Conservation (phyloP, 208 protist species). For the Acanthamoeba healyi region DNA sequence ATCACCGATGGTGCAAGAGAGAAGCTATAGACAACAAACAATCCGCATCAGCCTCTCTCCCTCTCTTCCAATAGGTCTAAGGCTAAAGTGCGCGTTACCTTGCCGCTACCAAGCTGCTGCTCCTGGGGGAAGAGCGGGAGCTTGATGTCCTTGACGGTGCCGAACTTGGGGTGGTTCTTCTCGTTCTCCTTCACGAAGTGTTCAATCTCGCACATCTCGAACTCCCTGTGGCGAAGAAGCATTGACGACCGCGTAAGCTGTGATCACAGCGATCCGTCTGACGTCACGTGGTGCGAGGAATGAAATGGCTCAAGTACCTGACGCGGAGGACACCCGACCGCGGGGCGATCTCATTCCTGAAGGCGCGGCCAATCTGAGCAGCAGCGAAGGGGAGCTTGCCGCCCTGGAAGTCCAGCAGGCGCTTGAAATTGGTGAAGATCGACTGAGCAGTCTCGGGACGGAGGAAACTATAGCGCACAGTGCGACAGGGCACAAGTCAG, state of each 20-base stretch:
- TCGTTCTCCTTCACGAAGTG: slow-evolving; percentile 98
- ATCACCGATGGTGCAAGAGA: slow-evolving; percentile 83
- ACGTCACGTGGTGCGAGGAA: slow-evolving; percentile 5
- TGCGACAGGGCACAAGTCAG: neutral
- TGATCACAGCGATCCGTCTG: no score
- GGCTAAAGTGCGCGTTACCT: neutral
- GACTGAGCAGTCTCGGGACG: slow-evolving; percentile 99
- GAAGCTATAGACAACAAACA: slow-evolving; percentile 37
- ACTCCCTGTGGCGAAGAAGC: slow-evolving; percentile 97
- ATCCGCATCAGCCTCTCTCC: slow-evolving; percentile 4
- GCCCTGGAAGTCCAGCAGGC: slow-evolving; percentile 97
- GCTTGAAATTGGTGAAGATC: slow-evolving; percentile 99
- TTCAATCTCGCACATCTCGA: slow-evolving; percentile 99
- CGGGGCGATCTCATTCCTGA: slow-evolving; percentile 99
- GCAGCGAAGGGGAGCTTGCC: slow-evolving; percentile 98
- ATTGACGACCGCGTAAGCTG: no score
- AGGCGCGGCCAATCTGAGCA: slow-evolving; percentile 98
- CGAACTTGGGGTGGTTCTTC: slow-evolving; percentile 97
- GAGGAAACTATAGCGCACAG: slow-evolving; percentile 92
- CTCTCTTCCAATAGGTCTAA: no score
- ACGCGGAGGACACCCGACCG: slow-evolving; percentile 93
- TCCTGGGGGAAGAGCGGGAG: slow-evolving; percentile 63
- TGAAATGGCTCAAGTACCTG: neutral
- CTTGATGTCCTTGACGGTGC: slow-evolving; percentile 90
- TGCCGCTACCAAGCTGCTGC: slow-evolving; percentile 75